Evolutionary conservation across 1,284 basidiomycete genomes (phyloP), one percentile per base, ranked within the genome.

Genomic region (Ceratobasidium sp.): DNA sequence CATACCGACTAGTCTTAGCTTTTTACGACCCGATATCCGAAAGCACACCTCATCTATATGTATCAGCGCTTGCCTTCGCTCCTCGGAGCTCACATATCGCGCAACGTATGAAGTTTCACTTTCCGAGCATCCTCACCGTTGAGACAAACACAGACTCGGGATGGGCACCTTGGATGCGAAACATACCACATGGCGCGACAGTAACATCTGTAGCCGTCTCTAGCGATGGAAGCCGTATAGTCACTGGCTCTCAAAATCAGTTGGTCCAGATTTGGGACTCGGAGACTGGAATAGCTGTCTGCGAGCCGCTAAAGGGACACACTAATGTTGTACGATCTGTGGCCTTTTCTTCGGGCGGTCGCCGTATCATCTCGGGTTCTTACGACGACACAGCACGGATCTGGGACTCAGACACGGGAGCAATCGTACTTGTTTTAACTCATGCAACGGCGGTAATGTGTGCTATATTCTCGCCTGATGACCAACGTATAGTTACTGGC

Each of bases 391-490:
- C 69, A 0, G 33, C 75, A 3, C 75, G 75, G 2, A 1, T 79
- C 1, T 79, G 78, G 78, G 64, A 78, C 67, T 51, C 69, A 8
- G n/a, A 20, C 1, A 73, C 60, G 11, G 65, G 73, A 1, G 47
- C 11, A 13, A 23, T 15, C 28, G 51, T 47, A 39, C 23, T 31
- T n/a, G 20, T 26, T 35, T n/a, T 39, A 15, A 42, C 15, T 42
- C 66, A 39, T 81, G 86, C 64, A 83, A 82, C 78, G 82, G 82
- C 7, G 85, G 86, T 80, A 83, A 83, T 76, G 84, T 79, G 82
- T 81, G 69, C 84, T 86, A 76, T 85, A 86, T 79, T 68, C 58
- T 78, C 77, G 6, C 64, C 77, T 6, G 58, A 76, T 67, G 56
- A 61, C n/a, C 26, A 17, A 26, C 51, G 37, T 1, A 54, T 78